Evolutionary conservation across 2,329 filamentous ascomycete species (phyloP).

Genomic region (Trichoderma gracile): DNA sequence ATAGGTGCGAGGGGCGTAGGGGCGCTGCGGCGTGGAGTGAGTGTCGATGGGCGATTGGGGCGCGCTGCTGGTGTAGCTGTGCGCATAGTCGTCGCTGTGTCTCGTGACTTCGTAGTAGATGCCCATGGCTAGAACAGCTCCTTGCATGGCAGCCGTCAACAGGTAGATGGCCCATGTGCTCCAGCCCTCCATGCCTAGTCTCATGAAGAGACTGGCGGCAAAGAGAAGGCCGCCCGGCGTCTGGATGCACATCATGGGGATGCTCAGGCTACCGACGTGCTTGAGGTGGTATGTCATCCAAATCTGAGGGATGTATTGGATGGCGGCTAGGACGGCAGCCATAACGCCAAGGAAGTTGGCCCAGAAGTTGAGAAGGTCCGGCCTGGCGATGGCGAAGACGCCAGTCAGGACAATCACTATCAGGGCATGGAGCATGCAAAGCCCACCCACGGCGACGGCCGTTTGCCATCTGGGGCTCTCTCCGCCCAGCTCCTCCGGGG

Average conservation of each 20-base stretch:
- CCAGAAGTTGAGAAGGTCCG: conserved; percentile 69
- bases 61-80: conserved; percentile 32
- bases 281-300: conserved; percentile 85
- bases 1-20: conserved; percentile 46
- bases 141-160: conserved; percentile 83
- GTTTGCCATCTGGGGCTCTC: conserved; percentile 71
- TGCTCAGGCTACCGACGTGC: conserved; percentile 86
- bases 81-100: conserved; percentile 36
- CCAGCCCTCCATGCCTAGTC: conserved; percentile 83
- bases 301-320: conserved; percentile 96
- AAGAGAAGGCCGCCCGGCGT: conserved; percentile 91
- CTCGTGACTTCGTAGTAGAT: conserved; percentile 68
- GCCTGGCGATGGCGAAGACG: conserved; percentile 64
- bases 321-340: conserved; percentile 72
- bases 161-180: conserved; percentile 94
- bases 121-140: conserved; percentile 75
- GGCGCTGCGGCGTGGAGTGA: conserved; percentile 37
- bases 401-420: conserved; percentile 67
- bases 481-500: conserved; percentile 51
- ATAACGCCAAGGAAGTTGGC: conserved; percentile 82
- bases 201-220: conserved; percentile 76
- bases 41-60: conserved; percentile 36
- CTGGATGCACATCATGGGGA: conserved; percentile 98
- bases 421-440: conserved; percentile 77
- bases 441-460: conserved; percentile 70